Evolutionary conservation across 2,329 filamentous ascomycete genomes (phyloP), one percentile per base, ranked within the genome.

Genomic region (Tolypocladium amazonense): DNA sequence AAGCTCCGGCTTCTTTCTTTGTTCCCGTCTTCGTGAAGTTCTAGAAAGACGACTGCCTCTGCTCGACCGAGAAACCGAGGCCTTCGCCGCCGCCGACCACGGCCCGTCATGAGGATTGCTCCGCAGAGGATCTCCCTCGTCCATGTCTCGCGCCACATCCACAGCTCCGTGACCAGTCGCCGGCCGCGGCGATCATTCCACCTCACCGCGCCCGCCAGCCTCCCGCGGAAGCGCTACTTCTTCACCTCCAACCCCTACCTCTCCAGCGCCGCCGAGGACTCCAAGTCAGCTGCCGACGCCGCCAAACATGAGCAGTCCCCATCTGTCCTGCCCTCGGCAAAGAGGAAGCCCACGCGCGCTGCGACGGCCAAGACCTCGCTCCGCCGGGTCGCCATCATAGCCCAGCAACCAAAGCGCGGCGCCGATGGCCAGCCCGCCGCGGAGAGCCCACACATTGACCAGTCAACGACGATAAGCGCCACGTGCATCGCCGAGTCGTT

Each of bases 341-440:
- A 81, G 67, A 75, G 79, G 60, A 81, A 81, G 60, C 73, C 76
- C 8, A 73, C 74, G 3, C 73, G 81, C 47, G 67, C 75, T 1
- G 71, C 76, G 4, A 75, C 76, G 4, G 73, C 84, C 53, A 89
- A 91, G 65, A 88, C 87, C 62, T 94, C 90, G 2, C 78, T 97
- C 38, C 86, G 93, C 59, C 84, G 92, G 61, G 91, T 96, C 15
- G 91, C 92, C 38, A 88, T 91, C 23, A 91, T 94, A 67, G 92
- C 92, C 23, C 91, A 96, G 69, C 79, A 79, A 62, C 73, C 77
- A n/a, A 75, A 77, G 58, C 69, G 70, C 57, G 66, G 66, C 25
- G 47, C 64, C 25, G 74, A 77, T 75, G 69, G 64, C 61, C 68
- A 69, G 55, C 14, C 55, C 5, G 56, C 66, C 14, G 58, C 63